Percentiles rank a stretch among this genome's conserved stretches.
phyloP scores from a whole-genome alignment of 1,284 basidiomycete genomes.

The Cutaneotrichosporon cyanovorans region DNA sequence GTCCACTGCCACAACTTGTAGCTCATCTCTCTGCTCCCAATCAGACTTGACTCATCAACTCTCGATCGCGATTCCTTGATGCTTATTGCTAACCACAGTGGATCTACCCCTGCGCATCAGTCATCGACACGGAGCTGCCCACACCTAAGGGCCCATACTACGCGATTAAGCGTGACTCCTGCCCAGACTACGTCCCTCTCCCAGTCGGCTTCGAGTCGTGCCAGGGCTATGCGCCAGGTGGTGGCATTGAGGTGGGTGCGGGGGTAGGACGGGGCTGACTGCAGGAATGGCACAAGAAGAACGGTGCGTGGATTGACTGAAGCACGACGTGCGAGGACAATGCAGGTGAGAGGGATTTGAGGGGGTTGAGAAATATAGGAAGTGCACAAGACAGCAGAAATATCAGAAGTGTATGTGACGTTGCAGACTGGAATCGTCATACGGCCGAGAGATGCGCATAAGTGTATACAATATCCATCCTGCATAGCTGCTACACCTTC shows the following conservation, averaged over 20 bases:
- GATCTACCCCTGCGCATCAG: slow-evolving; percentile 45
- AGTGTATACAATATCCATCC: no score
- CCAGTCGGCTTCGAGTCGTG: slow-evolving; percentile 30
- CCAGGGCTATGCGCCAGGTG: slow-evolving; percentile 32
- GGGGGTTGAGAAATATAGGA: no score
- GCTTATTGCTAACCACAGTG: slow-evolving; percentile 26
- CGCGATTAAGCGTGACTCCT: slow-evolving; percentile 33
- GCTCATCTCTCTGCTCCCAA: no score
- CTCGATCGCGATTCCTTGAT: no score
- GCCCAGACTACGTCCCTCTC: slow-evolving; percentile 34
- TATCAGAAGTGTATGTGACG: slow-evolving; percentile 1
- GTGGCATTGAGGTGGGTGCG: slow-evolving; percentile 33
- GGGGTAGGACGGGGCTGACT: slow-evolving; percentile 1
- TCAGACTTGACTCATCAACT: no score
- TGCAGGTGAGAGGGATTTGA: no score
- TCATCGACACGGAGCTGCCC: slow-evolving; percentile 41
- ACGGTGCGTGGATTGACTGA: slow-evolving; percentile 36
- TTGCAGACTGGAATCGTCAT: no score
- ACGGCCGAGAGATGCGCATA: no score
- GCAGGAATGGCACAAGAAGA: slow-evolving; percentile 37
- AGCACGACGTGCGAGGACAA: no score
- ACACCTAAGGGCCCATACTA: slow-evolving; percentile 27
- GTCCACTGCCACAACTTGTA: no score
- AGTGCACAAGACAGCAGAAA: no score
- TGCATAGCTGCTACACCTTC: slow-evolving; percentile 50